phyloP scores from a whole-genome alignment of 208 protist species.

The Leishmania gerbilli region DNA sequence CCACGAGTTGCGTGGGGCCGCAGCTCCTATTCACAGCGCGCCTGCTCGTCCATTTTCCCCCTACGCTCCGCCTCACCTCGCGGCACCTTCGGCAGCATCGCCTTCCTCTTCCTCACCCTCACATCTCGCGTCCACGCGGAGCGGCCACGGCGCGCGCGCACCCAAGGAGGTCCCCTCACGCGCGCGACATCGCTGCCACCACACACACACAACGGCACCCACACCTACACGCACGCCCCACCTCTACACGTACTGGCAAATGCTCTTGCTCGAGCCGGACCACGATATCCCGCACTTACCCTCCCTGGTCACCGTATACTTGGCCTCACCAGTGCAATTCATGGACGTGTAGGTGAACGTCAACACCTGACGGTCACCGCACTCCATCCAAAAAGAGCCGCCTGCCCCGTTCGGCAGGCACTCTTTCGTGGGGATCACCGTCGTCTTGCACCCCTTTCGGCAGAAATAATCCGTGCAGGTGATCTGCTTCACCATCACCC shows the following conservation, averaged over 20 bases:
- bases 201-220: neutral
- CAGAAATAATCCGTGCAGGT: conserved; percentile 24
- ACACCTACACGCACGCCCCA: too few relatives aligned
- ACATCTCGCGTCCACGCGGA: neutral
- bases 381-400: neutral
- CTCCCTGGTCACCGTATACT: too few relatives aligned
- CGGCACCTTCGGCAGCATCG: neutral
- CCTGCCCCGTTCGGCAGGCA: conserved; percentile 8
- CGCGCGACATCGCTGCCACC: neutral
- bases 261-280: too few relatives aligned
- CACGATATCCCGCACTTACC: too few relatives aligned
- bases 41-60: neutral
- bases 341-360: too few relatives aligned
- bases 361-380: too few relatives aligned
- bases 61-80: neutral
- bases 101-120: neutral
- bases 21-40: neutral
- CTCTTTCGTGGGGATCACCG: conserved; percentile 1
- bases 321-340: too few relatives aligned
- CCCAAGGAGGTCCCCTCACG: neutral
- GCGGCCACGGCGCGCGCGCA: neutral
- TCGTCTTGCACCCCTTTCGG: conserved; percentile 15
- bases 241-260: conserved; percentile 5
- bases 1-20: neutral
- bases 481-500: conserved; percentile 18